A percentile compares a stretch with the other conserved stretches of the same genome.
Conservation (phyloP, 257 asterid species). For the Parsonsia alboflavescens region DNA sequence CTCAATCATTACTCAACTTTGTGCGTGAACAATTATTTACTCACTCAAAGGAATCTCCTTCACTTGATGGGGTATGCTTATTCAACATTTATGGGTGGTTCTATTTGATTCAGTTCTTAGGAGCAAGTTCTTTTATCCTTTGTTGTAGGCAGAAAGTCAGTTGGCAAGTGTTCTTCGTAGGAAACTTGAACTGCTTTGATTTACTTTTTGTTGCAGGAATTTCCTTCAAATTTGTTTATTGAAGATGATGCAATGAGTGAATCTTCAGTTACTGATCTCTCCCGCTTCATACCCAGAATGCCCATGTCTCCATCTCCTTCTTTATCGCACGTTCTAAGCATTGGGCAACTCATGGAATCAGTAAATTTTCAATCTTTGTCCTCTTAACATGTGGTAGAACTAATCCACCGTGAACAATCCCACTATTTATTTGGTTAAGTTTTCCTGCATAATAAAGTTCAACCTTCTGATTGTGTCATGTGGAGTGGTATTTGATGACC, state of each 20-base stretch:
- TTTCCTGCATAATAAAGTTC: not conserved
- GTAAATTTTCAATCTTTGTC: conserved; percentile 33
- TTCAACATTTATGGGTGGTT: not conserved
- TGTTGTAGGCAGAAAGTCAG: not conserved
- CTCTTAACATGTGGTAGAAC: not conserved
- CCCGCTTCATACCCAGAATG: conserved; percentile 64
- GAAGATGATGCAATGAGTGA: conserved; percentile 77
- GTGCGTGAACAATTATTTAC: conserved; percentile 48
- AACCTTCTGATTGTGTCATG: no score
- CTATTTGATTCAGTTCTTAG: not conserved
- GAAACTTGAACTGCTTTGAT: not conserved
- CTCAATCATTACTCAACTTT: conserved; percentile 57
- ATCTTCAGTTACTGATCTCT: conserved; percentile 69
- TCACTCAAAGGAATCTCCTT: conserved; percentile 62
- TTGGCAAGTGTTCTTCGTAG: not conserved
- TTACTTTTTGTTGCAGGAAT: conserved; percentile 44
- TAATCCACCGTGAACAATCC: not conserved
- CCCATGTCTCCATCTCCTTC: conserved; percentile 81
- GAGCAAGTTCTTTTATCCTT: not conserved
- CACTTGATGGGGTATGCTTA: conserved; percentile 67
- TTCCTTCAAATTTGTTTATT: conserved; percentile 50
- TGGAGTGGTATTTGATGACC: not conserved
- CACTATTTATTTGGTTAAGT: not conserved
- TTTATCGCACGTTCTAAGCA: conserved; percentile 74
- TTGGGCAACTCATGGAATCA: conserved; percentile 90